Percentiles rank a stretch among this genome's conserved stretches.
Conservation (phyloP, 2,329 filamentous ascomycete species). For the Verruconis gallopava region DNA sequence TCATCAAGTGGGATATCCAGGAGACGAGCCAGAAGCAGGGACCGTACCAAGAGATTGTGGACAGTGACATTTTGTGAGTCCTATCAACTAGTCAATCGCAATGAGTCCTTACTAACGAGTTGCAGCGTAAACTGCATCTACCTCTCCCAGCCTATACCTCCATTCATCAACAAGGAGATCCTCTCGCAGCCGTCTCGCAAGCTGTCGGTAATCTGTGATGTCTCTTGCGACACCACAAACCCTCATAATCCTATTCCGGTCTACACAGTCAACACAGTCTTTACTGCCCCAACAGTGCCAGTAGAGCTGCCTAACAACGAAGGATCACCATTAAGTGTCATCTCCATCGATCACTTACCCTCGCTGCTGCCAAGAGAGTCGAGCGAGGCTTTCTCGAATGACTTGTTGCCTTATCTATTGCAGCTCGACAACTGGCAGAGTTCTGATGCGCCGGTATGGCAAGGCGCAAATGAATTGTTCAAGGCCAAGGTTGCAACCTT, state of each 20-base stretch:
- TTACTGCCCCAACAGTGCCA: constrained; percentile 72
- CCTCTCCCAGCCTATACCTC: constrained; percentile 62
- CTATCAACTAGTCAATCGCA: constrained; percentile 5
- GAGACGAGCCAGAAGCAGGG: constrained; percentile 57
- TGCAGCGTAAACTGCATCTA: constrained; percentile 73
- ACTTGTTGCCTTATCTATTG: constrained; percentile 64
- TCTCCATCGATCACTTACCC: constrained; percentile 53
- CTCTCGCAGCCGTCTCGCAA: constrained; percentile 56
- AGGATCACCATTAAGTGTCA: constrained; percentile 56
- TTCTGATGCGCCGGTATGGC: constrained; percentile 60
- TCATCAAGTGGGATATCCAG: constrained; percentile 63
- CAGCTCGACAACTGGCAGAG: constrained; percentile 58
- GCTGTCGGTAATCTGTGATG: constrained; percentile 50
- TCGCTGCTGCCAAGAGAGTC: constrained; percentile 72
- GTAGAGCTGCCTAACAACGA: constrained; percentile 46
- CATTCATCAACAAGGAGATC: constrained; percentile 62
- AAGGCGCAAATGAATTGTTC: constrained; percentile 71
- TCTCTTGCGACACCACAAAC: constrained; percentile 56
- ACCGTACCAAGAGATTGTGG: constrained; percentile 50
- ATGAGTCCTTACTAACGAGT: constrained; percentile 16
- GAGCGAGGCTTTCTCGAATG: constrained; percentile 70
- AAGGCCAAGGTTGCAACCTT: constrained; percentile 64
- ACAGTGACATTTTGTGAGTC: constrained; percentile 37
- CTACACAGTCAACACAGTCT: constrained; percentile 68
- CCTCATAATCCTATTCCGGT: constrained; percentile 65